Conservation (phyloP, 495 filamentous ascomycete species). For the Pseudevernia furfuracea region DNA sequence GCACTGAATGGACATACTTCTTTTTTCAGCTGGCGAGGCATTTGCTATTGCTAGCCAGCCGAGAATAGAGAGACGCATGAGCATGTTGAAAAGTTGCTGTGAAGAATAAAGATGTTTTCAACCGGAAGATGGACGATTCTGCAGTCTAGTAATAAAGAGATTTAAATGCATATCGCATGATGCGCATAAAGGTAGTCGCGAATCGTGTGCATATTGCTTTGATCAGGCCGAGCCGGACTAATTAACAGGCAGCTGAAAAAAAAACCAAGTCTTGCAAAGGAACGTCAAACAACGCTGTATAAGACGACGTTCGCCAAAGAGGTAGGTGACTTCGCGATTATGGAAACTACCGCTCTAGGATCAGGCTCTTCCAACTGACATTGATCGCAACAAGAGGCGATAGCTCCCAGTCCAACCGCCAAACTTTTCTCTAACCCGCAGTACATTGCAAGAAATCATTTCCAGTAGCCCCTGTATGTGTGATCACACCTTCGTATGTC, state of each 20-base stretch:
- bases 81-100: neutral
- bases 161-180: neutral
- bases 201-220: neutral
- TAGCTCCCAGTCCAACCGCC: too few relatives aligned
- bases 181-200: neutral
- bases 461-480: constrained; percentile 60
- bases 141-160: neutral
- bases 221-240: neutral
- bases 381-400: neutral
- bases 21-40: neutral
- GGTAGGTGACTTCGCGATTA: neutral
- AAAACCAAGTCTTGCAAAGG: neutral
- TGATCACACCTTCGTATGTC: constrained; percentile 52
- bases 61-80: neutral
- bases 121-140: neutral
- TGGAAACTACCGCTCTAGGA: neutral
- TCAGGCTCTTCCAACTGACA: neutral
- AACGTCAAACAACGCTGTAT: neutral
- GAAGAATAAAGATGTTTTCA: neutral
- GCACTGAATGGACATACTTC: neutral
- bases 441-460: constrained; percentile 57
- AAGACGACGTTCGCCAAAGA: neutral
- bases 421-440: constrained; percentile 8
- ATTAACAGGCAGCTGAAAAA: neutral
- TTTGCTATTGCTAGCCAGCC: constrained; percentile 4